Evolutionary conservation across 805 yeast species (phyloP).

Genomic region (Citeromyces matritensis): DNA sequence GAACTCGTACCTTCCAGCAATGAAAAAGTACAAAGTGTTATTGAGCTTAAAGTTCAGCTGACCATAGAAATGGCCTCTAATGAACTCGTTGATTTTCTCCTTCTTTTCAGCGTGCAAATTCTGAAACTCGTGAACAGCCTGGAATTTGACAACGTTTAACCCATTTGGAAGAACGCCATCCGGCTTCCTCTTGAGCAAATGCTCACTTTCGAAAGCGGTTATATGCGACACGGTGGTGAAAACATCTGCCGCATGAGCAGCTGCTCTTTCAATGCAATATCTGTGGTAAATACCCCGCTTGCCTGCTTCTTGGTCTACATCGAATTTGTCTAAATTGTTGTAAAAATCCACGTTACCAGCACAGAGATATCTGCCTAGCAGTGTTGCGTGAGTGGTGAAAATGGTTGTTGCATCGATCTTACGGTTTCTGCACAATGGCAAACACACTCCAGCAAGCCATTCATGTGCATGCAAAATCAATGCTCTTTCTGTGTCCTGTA

Average conservation of each 20-base stretch:
- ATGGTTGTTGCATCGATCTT: slow-evolving; percentile 88
- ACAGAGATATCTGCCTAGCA: slow-evolving; percentile 87
- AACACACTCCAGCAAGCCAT: slow-evolving; percentile 95
- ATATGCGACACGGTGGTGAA: slow-evolving; percentile 96
- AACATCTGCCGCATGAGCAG: slow-evolving; percentile 91
- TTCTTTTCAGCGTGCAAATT: slow-evolving; percentile 86
- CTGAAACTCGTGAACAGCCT: slow-evolving; percentile 96
- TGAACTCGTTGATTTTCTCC: slow-evolving; percentile 85
- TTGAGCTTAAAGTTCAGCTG: slow-evolving; percentile 90
- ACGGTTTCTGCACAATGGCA: slow-evolving; percentile 85
- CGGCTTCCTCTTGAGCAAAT: slow-evolving; percentile 85
- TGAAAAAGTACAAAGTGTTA: slow-evolving; percentile 87
- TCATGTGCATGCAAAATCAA: slow-evolving; percentile 93
- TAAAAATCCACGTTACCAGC: slow-evolving; percentile 96
- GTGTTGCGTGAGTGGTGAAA: slow-evolving; percentile 94
- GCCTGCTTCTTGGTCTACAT: slow-evolving; percentile 96
- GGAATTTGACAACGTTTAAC: slow-evolving; percentile 86
- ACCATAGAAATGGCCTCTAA: slow-evolving; percentile 95
- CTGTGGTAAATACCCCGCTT: slow-evolving; percentile 95
- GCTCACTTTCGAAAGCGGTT: slow-evolving; percentile 93
- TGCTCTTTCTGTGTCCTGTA: slow-evolving; percentile 63
- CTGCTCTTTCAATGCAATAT: slow-evolving; percentile 92
- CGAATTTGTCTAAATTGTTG: slow-evolving; percentile 75
- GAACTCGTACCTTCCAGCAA: slow-evolving; percentile 94
- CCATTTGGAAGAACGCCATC: slow-evolving; percentile 98